phyloP scores from a whole-genome alignment of 345 rosid genomes.

The Erysimum cheiranthoides region DNA sequence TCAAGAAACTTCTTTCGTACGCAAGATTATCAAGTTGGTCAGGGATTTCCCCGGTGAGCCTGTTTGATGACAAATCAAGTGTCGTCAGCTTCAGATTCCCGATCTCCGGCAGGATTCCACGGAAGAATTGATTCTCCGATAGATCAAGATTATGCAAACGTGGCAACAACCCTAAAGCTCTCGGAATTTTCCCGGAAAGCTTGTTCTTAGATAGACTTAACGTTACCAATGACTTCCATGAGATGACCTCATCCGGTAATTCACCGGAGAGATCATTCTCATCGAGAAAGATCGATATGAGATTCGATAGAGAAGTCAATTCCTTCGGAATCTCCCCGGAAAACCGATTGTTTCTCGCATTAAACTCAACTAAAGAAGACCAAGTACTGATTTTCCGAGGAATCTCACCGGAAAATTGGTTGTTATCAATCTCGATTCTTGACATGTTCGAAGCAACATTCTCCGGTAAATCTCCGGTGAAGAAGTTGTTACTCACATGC shows the following conservation, averaged over 20 bases:
- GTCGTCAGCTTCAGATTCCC: slow-evolving; percentile 53
- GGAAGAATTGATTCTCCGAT: slow-evolving; percentile 72
- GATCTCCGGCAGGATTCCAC: slow-evolving; percentile 66
- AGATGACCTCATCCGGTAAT: slow-evolving; percentile 62
- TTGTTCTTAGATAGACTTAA: slow-evolving; percentile 66
- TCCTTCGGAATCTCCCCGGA: slow-evolving; percentile 68
- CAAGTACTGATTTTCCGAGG: slow-evolving; percentile 60
- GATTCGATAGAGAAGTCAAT: slow-evolving; percentile 59
- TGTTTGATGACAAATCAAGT: slow-evolving; percentile 76
- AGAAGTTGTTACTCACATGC: slow-evolving; percentile 63
- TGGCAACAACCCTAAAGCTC: slow-evolving; percentile 64
- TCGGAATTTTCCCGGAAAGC: slow-evolving; percentile 75
- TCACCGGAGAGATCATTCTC: slow-evolving; percentile 69
- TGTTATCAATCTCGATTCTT: slow-evolving; percentile 72
- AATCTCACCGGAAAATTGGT: slow-evolving; percentile 74
- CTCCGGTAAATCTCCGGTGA: slow-evolving; percentile 75
- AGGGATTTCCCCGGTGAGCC: slow-evolving; percentile 70
- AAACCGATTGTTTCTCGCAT: slow-evolving; percentile 72
- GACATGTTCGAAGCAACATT: slow-evolving; percentile 66
- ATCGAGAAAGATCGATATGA: slow-evolving; percentile 57
- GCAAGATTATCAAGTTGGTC: slow-evolving; percentile 61
- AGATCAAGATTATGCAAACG: slow-evolving; percentile 59
- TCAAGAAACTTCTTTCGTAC: slow-evolving; percentile 69
- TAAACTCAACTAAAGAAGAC: slow-evolving; percentile 57
- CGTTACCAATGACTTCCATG: slow-evolving; percentile 64